Base-by-base conservation (phyloP, 1,284 basidiomycete genomes). In the Rhizopogon parksii region DNA sequence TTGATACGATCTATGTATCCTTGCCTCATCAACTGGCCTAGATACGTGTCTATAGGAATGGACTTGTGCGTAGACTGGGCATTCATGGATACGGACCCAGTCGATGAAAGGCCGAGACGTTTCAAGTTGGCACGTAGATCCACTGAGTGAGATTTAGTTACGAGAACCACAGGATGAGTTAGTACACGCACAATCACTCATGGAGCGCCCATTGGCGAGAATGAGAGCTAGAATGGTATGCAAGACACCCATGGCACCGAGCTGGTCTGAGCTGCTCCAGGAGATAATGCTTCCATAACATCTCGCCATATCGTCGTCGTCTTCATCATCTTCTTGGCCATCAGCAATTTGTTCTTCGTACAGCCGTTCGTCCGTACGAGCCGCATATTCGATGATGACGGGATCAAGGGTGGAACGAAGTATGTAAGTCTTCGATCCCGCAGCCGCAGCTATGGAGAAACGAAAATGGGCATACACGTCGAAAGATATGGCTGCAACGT, bases 201-300 rank as follows among this genome's bases (percentile, higher is more conserved):
- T 71, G 21, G 77, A 73, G 7, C 82, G 71, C 27, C 86, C 87
- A 53, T 77, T 83, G 40, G 84, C 83, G 4, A 91, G 72, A 40
- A 91, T 80, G 21, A 91, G 69, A 0, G 84, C 76, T 2, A 91
- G 77, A 36, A 91, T 73, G 19, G 85, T 77, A 53, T 87, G 80
- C 17, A 88, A 72, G 9, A 90, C 65, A 11, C 87, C 88, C 17
- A 83, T 58, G 1, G 75, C 65, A 2, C 76, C 79, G 2, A 86
- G 70, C 51, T 88, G 80, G 59, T 89, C 88, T 0, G 71, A 61
- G 32, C 64, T 71, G 51, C 75, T 80, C 86, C 86, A 89, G 0
- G 82, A 78, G 43, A 90, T 71, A 55, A 90, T 74, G 51, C 78
- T 82, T 0, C 87, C 87, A 49, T 79, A 78, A 11, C 68, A 70